These are phyloP conservation scores for Xerocomus amazonicus DNA, from an alignment of 1,284 basidiomycete species.

Conservation along the genomic window DNA sequence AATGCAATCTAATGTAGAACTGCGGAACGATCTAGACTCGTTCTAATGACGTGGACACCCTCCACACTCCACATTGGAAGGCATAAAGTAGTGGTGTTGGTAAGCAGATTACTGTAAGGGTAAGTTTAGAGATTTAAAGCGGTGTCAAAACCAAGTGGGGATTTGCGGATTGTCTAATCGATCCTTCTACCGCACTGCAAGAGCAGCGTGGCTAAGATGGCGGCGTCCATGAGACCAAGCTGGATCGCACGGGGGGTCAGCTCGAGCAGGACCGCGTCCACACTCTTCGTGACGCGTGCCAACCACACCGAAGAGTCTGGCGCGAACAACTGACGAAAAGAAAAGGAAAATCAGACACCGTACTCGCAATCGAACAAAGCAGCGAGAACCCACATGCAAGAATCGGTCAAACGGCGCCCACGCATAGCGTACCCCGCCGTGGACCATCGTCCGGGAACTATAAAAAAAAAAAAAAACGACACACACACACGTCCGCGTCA, in stretches of 20 bases:
- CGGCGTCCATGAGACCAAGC: slow-evolving; percentile 41
- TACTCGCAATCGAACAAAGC: slow-evolving; percentile 3
- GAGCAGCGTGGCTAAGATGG: slow-evolving; percentile 43
- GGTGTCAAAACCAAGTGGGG: too few species aligned
- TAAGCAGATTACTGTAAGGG: too few species aligned
- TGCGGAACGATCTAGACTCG: background rate
- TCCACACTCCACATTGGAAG: too few species aligned
- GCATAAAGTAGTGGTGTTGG: too few species aligned
- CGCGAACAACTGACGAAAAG: slow-evolving; percentile 36
- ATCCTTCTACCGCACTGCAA: slow-evolving; percentile 49
- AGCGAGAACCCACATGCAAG: slow-evolving; percentile 37
- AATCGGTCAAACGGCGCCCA: slow-evolving; percentile 43
- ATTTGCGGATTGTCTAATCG: slow-evolving; percentile 33
- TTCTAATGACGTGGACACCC: too few species aligned
- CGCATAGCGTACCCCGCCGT: slow-evolving; percentile 38
- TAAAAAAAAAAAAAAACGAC: too few species aligned
- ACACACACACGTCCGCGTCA: background rate
- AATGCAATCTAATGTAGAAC: background rate
- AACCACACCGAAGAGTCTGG: slow-evolving; percentile 38
- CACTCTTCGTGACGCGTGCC: slow-evolving; percentile 39
- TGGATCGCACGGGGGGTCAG: slow-evolving; percentile 45
- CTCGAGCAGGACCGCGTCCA: slow-evolving; percentile 40
- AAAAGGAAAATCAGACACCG: background rate
- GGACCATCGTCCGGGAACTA: slow-evolving; percentile 43
- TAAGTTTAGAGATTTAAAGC: too few species aligned